Evolutionary conservation across 2,329 filamentous ascomycete species (phyloP).

Genomic region (Fonsecaea pugnacius): DNA sequence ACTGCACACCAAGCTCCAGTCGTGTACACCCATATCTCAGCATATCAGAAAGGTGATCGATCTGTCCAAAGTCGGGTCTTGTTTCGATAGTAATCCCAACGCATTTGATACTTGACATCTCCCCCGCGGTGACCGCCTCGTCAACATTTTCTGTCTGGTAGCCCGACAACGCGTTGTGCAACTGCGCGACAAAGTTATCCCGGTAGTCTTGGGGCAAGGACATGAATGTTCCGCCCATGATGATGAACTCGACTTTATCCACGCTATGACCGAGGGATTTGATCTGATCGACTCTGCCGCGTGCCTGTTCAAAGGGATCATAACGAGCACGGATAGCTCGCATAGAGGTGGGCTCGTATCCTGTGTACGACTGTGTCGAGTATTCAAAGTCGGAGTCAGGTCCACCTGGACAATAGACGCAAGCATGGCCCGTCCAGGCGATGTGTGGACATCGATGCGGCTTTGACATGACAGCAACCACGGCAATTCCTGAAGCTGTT

Average conservation of each 20-base stretch:
- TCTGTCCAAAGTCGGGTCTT: constrained; percentile 91
- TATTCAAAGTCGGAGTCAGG: constrained; percentile 99
- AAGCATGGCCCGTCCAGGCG: constrained; percentile 92
- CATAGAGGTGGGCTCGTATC: constrained; percentile 98
- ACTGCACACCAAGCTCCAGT: constrained; percentile 93
- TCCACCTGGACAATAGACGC: constrained; percentile 96
- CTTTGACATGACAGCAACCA: constrained; percentile 99
- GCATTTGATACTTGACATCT: constrained; percentile 97
- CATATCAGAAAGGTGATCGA: constrained; percentile 95
- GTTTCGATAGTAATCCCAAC: constrained; percentile 99
- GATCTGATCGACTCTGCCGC: constrained; percentile 94
- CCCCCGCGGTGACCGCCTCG: constrained; percentile 89
- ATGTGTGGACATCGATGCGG: constrained; percentile 97
- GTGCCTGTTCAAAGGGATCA: constrained; percentile 95
- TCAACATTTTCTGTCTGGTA: constrained; percentile 95
- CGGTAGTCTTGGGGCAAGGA: constrained; percentile 86
- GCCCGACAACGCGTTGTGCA: constrained; percentile 95
- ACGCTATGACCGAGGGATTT: constrained; percentile 94
- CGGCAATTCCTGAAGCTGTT: constrained; percentile 94
- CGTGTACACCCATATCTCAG: constrained; percentile 96
- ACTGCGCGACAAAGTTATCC: constrained; percentile 89
- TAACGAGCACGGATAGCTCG: constrained; percentile 95
- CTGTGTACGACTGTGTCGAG: constrained; percentile 97
- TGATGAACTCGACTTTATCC: constrained; percentile 99
- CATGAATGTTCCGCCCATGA: constrained; percentile 99